Base-by-base conservation (phyloP, 1,284 basidiomycete genomes). In the Austroboletus niveus region DNA sequence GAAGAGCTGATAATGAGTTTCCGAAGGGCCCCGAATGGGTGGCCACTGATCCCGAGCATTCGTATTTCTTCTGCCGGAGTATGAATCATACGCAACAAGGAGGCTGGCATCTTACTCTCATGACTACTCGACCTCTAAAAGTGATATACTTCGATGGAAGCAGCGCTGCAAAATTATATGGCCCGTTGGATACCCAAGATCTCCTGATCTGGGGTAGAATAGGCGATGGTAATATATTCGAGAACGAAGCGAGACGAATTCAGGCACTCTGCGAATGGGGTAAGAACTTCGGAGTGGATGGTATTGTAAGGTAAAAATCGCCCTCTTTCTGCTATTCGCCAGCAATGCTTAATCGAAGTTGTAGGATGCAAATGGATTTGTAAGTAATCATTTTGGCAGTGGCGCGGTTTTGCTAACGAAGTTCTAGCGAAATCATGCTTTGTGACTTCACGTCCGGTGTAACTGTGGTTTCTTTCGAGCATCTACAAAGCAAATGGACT, bases 281-380 rank as follows among this genome's bases (percentile, higher is more conserved):
- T 0, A 62, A 65, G 43, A 31, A 61, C 42, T 62, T 65, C 34
- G 59, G 60, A 17, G 51, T 77, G 12, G 74, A 72, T 57, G 73
- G 68, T 1, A 74, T 72, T 36, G 65, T 73, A 17, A 67, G 75
- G 73, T 72, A 47, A 47, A 47, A 47, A 24, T 42, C 1, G 20
- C 15, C 8, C 3, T 10, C 22, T 10, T 22, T 12, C 36, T 10
- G 2, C 5, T 17, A 8, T 10, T 35, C 10, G 17, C 22, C 43
- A 1, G 22, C 22, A 24, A 24, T 24, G 22, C 22, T 42, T 22
- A 1, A 29, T 39, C 61, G 17, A 55, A 45, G 0, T 12, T 12
- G 22, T 24, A 24, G 76, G 56, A 78, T 78, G 77, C 73, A 77
- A 62, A 72, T 76, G 67, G 66, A 72, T 55, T 79, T 79, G 77